Evolutionary conservation across 768 basidiomycete species (phyloP).

Genomic region (Amanita brunnescens): DNA sequence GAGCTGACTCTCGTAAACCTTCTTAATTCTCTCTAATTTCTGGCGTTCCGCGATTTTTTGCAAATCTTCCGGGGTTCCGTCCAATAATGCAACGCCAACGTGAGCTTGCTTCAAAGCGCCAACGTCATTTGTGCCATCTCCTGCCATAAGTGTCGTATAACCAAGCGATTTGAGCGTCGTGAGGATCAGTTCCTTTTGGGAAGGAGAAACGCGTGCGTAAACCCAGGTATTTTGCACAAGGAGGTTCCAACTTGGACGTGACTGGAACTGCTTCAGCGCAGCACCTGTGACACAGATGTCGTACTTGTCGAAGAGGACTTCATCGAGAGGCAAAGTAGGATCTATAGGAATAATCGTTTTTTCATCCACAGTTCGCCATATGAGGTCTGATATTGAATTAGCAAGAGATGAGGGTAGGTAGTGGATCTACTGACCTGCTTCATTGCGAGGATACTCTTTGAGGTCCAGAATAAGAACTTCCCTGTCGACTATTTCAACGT

Average conservation of each 20-base stretch:
- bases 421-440: slow-evolving; percentile 42
- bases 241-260: slow-evolving; percentile 59
- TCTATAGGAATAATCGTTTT: slow-evolving; percentile 81
- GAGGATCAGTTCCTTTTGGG: slow-evolving; percentile 93
- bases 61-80: slow-evolving; percentile 86
- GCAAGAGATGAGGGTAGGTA: background rate
- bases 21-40: slow-evolving; percentile 83
- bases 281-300: slow-evolving; percentile 96
- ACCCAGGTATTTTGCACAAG: slow-evolving; percentile 97
- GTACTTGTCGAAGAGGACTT: slow-evolving; percentile 69
- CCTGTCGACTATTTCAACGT: slow-evolving; percentile 96
- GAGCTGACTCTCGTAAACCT: slow-evolving; percentile 94
- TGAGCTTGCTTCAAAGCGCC: slow-evolving; percentile 98
- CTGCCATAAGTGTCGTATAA: slow-evolving; percentile 94
- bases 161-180: slow-evolving; percentile 84
- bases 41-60: slow-evolving; percentile 92
- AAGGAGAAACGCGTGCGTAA: slow-evolving; percentile 93
- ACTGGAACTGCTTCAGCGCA: slow-evolving; percentile 82
- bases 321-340: slow-evolving; percentile 70
- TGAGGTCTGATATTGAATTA: slow-evolving; percentile 48
- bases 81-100: slow-evolving; percentile 87
- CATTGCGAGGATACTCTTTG: slow-evolving; percentile 67
- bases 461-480: slow-evolving; percentile 90
- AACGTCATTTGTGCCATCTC: slow-evolving; percentile 98
- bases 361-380: slow-evolving; percentile 94